Conservation (phyloP, 148 eudicot genomes). For the Rhododendron simsii region DNA sequence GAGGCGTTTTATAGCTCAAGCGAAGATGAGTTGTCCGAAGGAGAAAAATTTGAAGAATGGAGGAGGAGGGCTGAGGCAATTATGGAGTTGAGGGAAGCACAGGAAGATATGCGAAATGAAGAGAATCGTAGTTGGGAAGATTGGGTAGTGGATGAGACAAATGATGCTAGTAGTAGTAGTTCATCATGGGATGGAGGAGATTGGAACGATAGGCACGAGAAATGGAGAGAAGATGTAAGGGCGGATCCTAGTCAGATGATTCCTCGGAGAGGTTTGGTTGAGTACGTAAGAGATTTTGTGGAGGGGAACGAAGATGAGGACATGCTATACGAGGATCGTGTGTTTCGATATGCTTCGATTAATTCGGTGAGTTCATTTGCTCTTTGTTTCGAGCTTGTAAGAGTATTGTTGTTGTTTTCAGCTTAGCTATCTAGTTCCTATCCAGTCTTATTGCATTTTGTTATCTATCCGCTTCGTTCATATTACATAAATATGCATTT, state of each 20-base stretch:
- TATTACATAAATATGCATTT: background rate
- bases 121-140: slow-evolving; percentile 94
- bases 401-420: background rate
- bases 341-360: slow-evolving; percentile 75
- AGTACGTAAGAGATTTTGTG: slow-evolving; percentile 57
- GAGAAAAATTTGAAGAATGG: slow-evolving; percentile 92
- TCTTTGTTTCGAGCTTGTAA: background rate
- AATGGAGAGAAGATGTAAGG: slow-evolving; percentile 31
- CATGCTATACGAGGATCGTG: slow-evolving; percentile 84
- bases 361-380: slow-evolving; percentile 60
- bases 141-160: slow-evolving; percentile 63
- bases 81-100: slow-evolving; percentile 83
- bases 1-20: slow-evolving; percentile 23
- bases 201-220: slow-evolving; percentile 28
- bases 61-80: slow-evolving; percentile 92
- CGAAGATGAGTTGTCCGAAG: slow-evolving; percentile 44
- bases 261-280: slow-evolving; percentile 70
- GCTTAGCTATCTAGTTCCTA: background rate
- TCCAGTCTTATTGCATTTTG: slow-evolving; percentile 1
- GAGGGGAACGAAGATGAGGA: slow-evolving; percentile 71
- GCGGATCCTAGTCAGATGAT: slow-evolving; percentile 51
- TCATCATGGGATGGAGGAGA: slow-evolving; percentile 40
- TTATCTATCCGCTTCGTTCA: background rate
- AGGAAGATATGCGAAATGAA: slow-evolving; percentile 69
- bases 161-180: slow-evolving; percentile 20